Evolutionary conservation across 2,329 filamentous ascomycete species (phyloP).

Genomic region (Aspergillus sp.): DNA sequence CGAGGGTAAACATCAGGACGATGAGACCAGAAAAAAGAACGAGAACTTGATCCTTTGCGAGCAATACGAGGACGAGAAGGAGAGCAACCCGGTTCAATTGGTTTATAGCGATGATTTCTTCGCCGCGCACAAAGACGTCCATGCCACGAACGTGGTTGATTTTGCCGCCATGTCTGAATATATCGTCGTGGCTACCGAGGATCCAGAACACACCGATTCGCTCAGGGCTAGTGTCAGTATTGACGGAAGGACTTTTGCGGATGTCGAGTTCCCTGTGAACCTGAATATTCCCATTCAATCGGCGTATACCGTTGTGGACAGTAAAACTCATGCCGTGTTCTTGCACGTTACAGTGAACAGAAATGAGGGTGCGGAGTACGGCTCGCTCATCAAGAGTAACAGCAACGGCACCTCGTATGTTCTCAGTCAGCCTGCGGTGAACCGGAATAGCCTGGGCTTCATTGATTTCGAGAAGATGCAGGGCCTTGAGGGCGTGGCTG

Average conservation of each 20-base stretch:
- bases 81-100: slow-evolving; percentile 59
- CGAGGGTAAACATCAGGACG: slow-evolving; percentile 26
- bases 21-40: slow-evolving; percentile 26
- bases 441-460: slow-evolving; percentile 67
- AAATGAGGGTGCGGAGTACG: slow-evolving; percentile 60
- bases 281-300: slow-evolving; percentile 71
- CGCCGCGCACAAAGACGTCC: slow-evolving; percentile 49
- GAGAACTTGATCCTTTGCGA: slow-evolving; percentile 60
- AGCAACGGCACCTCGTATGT: slow-evolving; percentile 96
- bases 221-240: slow-evolving; percentile 76
- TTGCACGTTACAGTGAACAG: slow-evolving; percentile 79
- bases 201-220: slow-evolving; percentile 56
- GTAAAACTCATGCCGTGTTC: slow-evolving; percentile 89
- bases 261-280: slow-evolving; percentile 78
- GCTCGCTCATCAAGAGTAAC: slow-evolving; percentile 93
- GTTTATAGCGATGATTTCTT: slow-evolving; percentile 74
- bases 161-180: slow-evolving; percentile 97
- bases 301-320: slow-evolving; percentile 89
- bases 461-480: slow-evolving; percentile 97
- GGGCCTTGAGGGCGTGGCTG: slow-evolving; percentile 78
- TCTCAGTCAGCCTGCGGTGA: slow-evolving; percentile 71
- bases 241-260: slow-evolving; percentile 74
- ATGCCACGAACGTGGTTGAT: slow-evolving; percentile 66
- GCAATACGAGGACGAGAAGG: slow-evolving; percentile 57
- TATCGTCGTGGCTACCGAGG: slow-evolving; percentile 73